phyloP scores from a whole-genome alignment of 805 yeast species.

The Kluyveromyces siamensis region DNA sequence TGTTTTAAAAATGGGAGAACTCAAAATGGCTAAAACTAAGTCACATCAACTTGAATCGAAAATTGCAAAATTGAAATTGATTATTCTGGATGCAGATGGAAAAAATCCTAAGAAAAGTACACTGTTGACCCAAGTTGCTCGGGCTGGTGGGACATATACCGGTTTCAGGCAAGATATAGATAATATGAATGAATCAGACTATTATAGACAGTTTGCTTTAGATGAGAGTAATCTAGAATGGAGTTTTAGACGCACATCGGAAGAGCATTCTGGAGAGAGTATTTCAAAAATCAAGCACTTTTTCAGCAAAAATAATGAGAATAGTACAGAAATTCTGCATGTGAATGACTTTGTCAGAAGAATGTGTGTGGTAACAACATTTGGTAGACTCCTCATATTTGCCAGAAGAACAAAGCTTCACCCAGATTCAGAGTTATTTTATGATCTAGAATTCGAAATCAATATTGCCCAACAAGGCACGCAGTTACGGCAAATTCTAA shows the following conservation, averaged over 20 bases:
- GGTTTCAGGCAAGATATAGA: constrained; percentile 31
- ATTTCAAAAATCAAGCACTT: constrained; percentile 24
- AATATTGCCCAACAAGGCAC: constrained; percentile 43
- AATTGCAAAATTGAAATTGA: constrained; percentile 39
- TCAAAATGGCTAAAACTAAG: constrained; percentile 35
- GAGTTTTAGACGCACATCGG: constrained; percentile 10
- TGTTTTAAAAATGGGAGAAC: constrained; percentile 47
- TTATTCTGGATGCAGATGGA: constrained; percentile 52
- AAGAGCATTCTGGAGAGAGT: constrained; percentile 2
- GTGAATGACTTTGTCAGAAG: constrained; percentile 37
- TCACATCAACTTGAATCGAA: constrained; percentile 45
- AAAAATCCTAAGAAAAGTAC: constrained; percentile 34
- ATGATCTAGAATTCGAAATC: constrained; percentile 45
- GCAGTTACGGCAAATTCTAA: constrained; percentile 50
- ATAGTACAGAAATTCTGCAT: constrained; percentile 10
- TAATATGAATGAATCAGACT: constrained; percentile 23
- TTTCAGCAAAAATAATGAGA: constrained; percentile 6
- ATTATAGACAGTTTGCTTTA: constrained; percentile 17
- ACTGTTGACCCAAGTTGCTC: constrained; percentile 36
- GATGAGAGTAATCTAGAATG: constrained; percentile 13
- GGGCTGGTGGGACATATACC: constrained; percentile 35
- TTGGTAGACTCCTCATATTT: constrained; percentile 55
- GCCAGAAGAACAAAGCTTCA: constrained; percentile 30
- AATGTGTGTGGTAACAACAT: constrained; percentile 48
- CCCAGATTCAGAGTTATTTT: constrained; percentile 25